phyloP scores from a whole-genome alignment of 495 filamentous ascomycete species.

The Penicillium coprophilum region DNA sequence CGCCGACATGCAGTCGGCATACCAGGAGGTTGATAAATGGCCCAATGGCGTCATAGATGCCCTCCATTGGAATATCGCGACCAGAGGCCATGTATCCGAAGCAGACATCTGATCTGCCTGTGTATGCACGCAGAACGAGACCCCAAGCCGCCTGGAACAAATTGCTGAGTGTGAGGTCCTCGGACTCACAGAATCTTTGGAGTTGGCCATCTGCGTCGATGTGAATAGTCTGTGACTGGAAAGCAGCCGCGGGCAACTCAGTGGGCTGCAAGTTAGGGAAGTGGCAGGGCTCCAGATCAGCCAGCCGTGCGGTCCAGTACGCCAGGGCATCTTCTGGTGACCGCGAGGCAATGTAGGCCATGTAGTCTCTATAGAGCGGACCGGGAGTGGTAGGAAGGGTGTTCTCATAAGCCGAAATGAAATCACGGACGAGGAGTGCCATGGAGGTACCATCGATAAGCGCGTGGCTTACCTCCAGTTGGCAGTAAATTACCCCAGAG shows the following conservation, averaged over 20 bases:
- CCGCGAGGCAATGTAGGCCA: background rate
- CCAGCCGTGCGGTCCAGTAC: constrained; percentile 45
- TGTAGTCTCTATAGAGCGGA: background rate
- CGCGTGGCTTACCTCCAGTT: background rate
- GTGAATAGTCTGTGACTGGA: constrained; percentile 14
- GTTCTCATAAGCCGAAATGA: background rate
- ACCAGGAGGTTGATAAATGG: constrained; percentile 40
- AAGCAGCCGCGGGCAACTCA: constrained; percentile 13
- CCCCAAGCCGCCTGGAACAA: constrained; percentile 44
- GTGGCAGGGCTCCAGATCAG: constrained; percentile 40
- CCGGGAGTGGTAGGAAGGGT: background rate
- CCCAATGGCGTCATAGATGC: constrained; percentile 33
- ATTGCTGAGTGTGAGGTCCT: constrained; percentile 5
- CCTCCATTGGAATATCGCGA: constrained; percentile 25
- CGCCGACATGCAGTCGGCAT: constrained; percentile 28
- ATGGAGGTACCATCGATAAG: background rate
- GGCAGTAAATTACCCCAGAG: background rate
- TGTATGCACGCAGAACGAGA: constrained; percentile 41
- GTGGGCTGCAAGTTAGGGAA: constrained; percentile 32
- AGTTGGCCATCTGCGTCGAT: constrained; percentile 8
- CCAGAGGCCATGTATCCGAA: constrained; percentile 42
- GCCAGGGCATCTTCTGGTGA: constrained; percentile 25
- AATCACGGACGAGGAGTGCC: background rate
- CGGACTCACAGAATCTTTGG: background rate
- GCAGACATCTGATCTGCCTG: constrained; percentile 39